Evolutionary conservation across 139 green algal genomes (phyloP).

Genomic region (Marvania coccoides): DNA sequence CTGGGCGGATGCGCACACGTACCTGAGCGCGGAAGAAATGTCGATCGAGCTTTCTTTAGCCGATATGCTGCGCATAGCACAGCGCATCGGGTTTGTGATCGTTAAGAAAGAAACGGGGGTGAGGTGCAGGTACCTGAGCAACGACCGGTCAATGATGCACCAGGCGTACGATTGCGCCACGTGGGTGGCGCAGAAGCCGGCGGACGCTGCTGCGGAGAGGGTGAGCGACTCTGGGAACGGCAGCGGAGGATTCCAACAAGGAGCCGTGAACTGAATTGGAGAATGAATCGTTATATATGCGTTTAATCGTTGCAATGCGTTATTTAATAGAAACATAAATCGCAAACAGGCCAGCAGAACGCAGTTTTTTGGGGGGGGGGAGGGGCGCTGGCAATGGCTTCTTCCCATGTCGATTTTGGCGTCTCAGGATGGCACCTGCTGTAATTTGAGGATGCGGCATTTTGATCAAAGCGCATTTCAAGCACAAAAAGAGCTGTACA

Average conservation of each 20-base stretch:
- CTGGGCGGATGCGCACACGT: conserved; percentile 61
- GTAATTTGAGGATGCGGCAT: too few relatives aligned
- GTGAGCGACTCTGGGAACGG: neutral
- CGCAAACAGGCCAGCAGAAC: neutral
- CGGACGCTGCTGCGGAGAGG: neutral
- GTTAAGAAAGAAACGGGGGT: neutral
- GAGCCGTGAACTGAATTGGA: too few relatives aligned
- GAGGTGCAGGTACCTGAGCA: neutral
- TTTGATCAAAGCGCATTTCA: too few relatives aligned
- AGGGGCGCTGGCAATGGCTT: too few relatives aligned
- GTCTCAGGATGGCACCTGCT: too few relatives aligned
- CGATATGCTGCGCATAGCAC: conserved; percentile 50
- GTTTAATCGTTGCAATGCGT: neutral
- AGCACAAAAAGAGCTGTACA: too few relatives aligned
- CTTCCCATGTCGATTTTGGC: too few relatives aligned
- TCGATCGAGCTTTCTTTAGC: conserved; percentile 70
- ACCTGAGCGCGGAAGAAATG: conserved; percentile 31
- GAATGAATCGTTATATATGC: too few relatives aligned
- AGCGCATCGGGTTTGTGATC: conserved; percentile 39
- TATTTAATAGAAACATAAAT: neutral
- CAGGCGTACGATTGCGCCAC: neutral
- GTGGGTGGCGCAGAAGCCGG: neutral
- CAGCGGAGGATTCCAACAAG: too few relatives aligned
- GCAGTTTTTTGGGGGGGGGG: too few relatives aligned
- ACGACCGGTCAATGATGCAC: neutral